Percentiles rank a stretch among this genome's conserved stretches.
Conservation (phyloP, 768 basidiomycete genomes). For the Amanita subjunquillea region DNA sequence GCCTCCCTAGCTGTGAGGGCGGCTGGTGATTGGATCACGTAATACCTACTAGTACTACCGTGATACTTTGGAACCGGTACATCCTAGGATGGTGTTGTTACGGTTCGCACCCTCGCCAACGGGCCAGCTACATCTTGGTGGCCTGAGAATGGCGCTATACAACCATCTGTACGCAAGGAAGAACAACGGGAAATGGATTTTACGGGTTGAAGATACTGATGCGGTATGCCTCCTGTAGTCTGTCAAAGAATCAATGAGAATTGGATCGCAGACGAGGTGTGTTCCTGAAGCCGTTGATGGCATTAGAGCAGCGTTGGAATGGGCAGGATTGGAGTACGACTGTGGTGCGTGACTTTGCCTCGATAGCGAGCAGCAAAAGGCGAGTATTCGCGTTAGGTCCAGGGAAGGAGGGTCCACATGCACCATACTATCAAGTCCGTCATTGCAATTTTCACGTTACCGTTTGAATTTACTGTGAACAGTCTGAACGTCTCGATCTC, state of each 20-base stretch:
- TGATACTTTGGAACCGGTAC: too few relatives aligned
- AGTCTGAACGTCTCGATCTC: slow-evolving; percentile 86
- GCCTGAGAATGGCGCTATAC: slow-evolving; percentile 87
- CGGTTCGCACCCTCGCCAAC: slow-evolving; percentile 98
- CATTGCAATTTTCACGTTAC: not conserved
- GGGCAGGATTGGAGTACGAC: slow-evolving; percentile 91
- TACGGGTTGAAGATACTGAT: slow-evolving; percentile 95
- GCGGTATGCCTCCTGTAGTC: slow-evolving; percentile 36
- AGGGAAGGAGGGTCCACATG: slow-evolving; percentile 61
- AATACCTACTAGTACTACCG: too few relatives aligned
- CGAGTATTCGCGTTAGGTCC: slow-evolving; percentile 45
- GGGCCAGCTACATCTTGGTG: slow-evolving; percentile 88
- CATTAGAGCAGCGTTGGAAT: slow-evolving; percentile 65
- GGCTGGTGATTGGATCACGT: too few relatives aligned
- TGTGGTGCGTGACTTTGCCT: slow-evolving; percentile 46
- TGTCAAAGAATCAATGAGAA: not conserved
- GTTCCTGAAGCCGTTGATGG: slow-evolving; percentile 82
- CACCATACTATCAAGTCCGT: slow-evolving; percentile 79
- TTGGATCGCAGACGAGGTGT: slow-evolving; percentile 48
- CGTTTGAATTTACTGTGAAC: not conserved
- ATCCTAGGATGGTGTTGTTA: slow-evolving; percentile 42
- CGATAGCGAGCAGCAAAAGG: not conserved
- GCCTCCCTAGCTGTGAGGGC: too few relatives aligned
- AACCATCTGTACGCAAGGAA: slow-evolving; percentile 83
- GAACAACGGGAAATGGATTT: slow-evolving; percentile 78